These are phyloP conservation scores for Irineochytrium annulatum DNA, from an alignment of 192 early-diverging fungal species.

Conservation along the genomic window DNA sequence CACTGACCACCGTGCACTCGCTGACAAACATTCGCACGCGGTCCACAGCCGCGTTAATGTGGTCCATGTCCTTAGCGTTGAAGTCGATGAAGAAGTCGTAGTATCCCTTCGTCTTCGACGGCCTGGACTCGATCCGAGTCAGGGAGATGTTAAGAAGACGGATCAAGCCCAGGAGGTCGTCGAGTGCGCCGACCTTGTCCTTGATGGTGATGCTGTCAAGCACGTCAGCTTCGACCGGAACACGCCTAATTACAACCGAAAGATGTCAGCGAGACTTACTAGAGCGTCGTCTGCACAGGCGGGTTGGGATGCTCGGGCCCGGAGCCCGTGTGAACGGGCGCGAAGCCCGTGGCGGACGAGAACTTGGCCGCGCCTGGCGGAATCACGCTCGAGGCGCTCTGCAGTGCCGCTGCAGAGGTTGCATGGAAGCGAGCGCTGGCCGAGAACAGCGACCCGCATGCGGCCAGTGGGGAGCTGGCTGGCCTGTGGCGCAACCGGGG, in stretches of 20 bases:
- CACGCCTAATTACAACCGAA: neutral
- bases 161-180: conserved; percentile 74
- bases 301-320: neutral
- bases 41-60: conserved; percentile 59
- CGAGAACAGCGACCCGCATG: too few species aligned
- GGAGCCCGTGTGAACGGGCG: neutral
- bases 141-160: conserved; percentile 71
- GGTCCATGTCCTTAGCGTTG: conserved; percentile 53
- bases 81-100: conserved; percentile 98
- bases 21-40: conserved; percentile 63
- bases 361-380: neutral
- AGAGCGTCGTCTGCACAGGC: neutral
- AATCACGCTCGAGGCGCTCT: too few species aligned
- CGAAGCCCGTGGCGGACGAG: neutral
- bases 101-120: conserved; percentile 72
- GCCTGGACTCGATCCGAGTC: conserved; percentile 93
- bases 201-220: conserved; percentile 64
- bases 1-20: conserved; percentile 63
- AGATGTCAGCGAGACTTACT: neutral
- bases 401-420: too few species aligned
- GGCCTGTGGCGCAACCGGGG: too few species aligned
- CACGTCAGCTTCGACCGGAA: neutral
- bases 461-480: too few species aligned
- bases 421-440: too few species aligned
- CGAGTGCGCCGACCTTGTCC: conserved; percentile 82